Conservation (phyloP, 1,139 yeast genomes). For the Komagataea norvegica region DNA sequence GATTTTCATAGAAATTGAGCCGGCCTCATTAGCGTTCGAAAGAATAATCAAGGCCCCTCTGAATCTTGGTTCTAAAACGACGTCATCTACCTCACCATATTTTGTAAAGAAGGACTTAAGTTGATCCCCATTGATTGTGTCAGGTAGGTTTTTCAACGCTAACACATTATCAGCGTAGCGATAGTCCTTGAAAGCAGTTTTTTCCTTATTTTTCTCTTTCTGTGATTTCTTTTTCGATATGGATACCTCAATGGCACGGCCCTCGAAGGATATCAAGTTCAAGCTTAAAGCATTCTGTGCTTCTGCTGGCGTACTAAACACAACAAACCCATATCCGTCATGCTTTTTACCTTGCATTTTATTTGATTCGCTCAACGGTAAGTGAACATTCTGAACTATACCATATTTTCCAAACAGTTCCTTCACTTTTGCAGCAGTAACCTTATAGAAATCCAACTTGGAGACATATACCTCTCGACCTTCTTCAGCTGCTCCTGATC, state of each 20-base stretch:
- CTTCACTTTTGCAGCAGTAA: slow-evolving; percentile 28
- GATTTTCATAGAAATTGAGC: slow-evolving; percentile 50
- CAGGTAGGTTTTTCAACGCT: slow-evolving; percentile 43
- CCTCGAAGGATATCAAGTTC: slow-evolving; percentile 37
- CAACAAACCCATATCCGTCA: slow-evolving; percentile 57
- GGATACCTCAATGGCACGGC: slow-evolving; percentile 41
- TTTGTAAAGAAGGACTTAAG: slow-evolving; percentile 33
- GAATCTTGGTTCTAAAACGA: slow-evolving; percentile 45
- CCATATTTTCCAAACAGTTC: slow-evolving; percentile 40
- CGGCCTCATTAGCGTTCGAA: slow-evolving; percentile 43
- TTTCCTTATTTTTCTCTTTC: slow-evolving; percentile 28
- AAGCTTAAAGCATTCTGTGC: slow-evolving; percentile 39
- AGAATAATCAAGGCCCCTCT: slow-evolving; percentile 54
- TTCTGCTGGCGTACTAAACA: slow-evolving; percentile 37
- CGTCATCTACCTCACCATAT: slow-evolving; percentile 37
- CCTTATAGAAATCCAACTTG: slow-evolving; percentile 43
- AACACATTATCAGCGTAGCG: slow-evolving; percentile 31
- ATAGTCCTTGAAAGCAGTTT: slow-evolving; percentile 25
- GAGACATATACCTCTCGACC: slow-evolving; percentile 52
- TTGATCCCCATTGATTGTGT: slow-evolving; percentile 42
- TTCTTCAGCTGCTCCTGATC: slow-evolving; percentile 45
- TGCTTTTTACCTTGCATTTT: slow-evolving; percentile 31
- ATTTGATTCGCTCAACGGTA: slow-evolving; percentile 42
- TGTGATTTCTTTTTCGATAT: slow-evolving; percentile 36
- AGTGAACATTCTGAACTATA: slow-evolving; percentile 42